Evolutionary conservation across 148 eudicot species (phyloP), one percentile per base, ranked within the genome.

Genomic region (Spergularia bocconei): DNA sequence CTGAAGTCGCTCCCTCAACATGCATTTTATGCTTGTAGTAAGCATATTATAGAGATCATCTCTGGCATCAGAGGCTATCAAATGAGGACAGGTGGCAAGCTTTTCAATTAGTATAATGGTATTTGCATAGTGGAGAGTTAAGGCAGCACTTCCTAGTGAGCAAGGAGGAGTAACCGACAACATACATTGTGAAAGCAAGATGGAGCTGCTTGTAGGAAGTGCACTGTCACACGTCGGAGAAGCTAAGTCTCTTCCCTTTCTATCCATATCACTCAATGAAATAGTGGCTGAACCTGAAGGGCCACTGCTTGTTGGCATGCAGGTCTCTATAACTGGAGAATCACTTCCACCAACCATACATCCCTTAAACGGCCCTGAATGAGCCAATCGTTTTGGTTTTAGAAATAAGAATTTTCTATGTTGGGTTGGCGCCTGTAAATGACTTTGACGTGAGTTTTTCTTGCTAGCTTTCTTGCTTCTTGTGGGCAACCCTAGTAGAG

Each of bases 61-160:
- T 83, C 96, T 91, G 19, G 93, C 97, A 71, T 91, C 96, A 15
- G 82, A 82, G 70, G 91, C 83, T 53, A 91, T 86, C 84, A 88
- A 78, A 81, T 89, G 93, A 77, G 98, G 97, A 64, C 90, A 80
- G 20, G 87, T 81, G 75, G 90, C 90, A 53, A 94, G 87, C 83
- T 85, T 91, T 86, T 94, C 98, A 4, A 94, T 85, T 48, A 90
- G 67, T 69, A 91, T 85, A 71, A 94, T 88, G 50, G 87, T 64
- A 81, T 94, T 90, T 23, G 98, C 98, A 62, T 94, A 94, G 63
- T 89, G 95, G 68, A 94, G 93, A 79, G 91, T 86, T 76, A 94
- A 83, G 70, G 91, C 91, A 73, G 91, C 86, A 23, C 77, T 77
- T 67, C 97, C 98, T 53, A 94, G 88, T 59, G 98, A 86, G 61